These are phyloP conservation scores for Streptanthus diversifolius DNA, from an alignment of 345 rosid species.

Conservation along the genomic window DNA sequence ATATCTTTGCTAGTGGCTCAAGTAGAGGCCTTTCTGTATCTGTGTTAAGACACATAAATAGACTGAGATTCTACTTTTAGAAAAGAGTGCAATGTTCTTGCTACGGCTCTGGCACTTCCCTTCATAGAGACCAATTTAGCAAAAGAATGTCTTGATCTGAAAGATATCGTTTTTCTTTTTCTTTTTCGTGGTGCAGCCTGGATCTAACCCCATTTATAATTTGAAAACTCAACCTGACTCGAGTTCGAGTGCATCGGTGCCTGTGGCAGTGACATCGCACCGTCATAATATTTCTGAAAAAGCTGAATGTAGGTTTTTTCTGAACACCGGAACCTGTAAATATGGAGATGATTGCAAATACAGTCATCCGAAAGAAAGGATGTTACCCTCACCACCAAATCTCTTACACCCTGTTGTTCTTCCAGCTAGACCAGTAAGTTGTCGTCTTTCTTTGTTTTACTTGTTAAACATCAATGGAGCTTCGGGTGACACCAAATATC, in stretches of 20 bases:
- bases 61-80: not conserved
- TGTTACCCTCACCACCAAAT: conserved; percentile 40
- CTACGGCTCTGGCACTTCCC: not conserved
- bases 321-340: conserved; percentile 75
- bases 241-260: conserved; percentile 46
- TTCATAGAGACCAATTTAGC: not conserved
- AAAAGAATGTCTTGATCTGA: conserved; percentile 5
- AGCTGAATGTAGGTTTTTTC: conserved; percentile 69
- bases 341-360: conserved; percentile 82
- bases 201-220: conserved; percentile 46
- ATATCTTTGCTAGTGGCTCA: not conserved
- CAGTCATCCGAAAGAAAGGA: conserved; percentile 74
- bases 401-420: conserved; percentile 44
- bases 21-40: not conserved
- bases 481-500: not conserved
- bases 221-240: conserved; percentile 46
- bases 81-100: not conserved
- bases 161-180: not conserved
- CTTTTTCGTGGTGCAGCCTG: conserved; percentile 35
- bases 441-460: not conserved
- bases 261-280: conserved; percentile 35
- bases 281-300: conserved; percentile 52
- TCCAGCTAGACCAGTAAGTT: conserved; percentile 69
- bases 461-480: not conserved
- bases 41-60: not conserved